Evolutionary conservation across 306 rosid genomes (phyloP).

Genomic region (Cucurbita pepo): DNA sequence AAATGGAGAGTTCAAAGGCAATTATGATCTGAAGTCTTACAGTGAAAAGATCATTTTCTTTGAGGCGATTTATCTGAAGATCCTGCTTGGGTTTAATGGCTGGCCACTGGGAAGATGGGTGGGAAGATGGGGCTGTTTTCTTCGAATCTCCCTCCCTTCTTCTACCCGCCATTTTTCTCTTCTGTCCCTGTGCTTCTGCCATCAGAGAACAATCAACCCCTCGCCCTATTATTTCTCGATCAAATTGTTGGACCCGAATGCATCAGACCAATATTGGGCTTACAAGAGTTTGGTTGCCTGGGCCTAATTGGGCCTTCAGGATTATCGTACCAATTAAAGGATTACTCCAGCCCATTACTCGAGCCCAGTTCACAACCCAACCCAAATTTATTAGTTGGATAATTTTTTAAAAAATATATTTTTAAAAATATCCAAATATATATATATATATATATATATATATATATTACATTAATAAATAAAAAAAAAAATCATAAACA

Average conservation of each 20-base stretch:
- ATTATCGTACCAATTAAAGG: background rate
- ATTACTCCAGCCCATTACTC: no score
- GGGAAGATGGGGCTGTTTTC: slow-evolving; percentile 11
- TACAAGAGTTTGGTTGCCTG: background rate
- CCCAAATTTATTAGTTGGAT: no score
- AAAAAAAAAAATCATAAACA: no score
- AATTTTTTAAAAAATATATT: no score
- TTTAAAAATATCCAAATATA: no score
- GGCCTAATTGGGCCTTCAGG: background rate
- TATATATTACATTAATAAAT: no score
- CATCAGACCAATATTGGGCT: background rate
- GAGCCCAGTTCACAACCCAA: no score
- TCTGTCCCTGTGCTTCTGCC: slow-evolving; percentile 24
- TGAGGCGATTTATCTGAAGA: slow-evolving; percentile 38
- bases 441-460: no score
- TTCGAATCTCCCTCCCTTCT: slow-evolving; percentile 20
- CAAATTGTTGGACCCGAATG: background rate
- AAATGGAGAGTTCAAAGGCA: background rate
- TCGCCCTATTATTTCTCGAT: background rate
- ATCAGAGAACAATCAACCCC: background rate
- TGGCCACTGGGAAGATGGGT: slow-evolving; percentile 45
- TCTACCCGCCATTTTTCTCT: slow-evolving; percentile 58
- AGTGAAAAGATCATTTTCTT: slow-evolving; percentile 61
- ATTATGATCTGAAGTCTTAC: slow-evolving; percentile 20
- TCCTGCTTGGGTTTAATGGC: slow-evolving; percentile 51